phyloP scores from a whole-genome alignment of 2,329 filamentous ascomycete species.

The Xylariaceae sp. region DNA sequence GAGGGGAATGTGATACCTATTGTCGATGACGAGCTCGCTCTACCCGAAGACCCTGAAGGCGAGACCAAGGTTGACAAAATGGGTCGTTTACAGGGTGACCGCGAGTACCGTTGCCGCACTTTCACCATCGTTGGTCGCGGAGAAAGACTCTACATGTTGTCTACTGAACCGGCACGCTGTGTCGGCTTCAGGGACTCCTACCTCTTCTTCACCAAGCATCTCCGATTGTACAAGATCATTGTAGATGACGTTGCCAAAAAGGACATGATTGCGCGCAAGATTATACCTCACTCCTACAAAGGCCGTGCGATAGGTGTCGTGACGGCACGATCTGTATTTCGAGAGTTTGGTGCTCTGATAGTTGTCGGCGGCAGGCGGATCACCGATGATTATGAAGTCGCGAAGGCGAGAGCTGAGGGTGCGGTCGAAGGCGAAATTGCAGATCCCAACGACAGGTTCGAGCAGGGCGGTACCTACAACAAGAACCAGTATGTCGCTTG shows the following conservation, averaged over 20 bases:
- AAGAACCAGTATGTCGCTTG: conserved; percentile 98
- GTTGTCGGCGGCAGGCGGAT: conserved; percentile 84
- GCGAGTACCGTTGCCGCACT: conserved; percentile 91
- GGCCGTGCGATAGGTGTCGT: conserved; percentile 95
- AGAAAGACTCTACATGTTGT: conserved; percentile 92
- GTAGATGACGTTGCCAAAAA: conserved; percentile 96
- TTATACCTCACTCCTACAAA: conserved; percentile 98
- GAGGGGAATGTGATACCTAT: conserved; percentile 91
- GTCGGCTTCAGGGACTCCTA: conserved; percentile 98
- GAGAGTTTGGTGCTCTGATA: conserved; percentile 92
- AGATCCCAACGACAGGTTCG: conserved; percentile 77
- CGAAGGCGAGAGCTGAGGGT: conserved; percentile 68
- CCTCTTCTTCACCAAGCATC: conserved; percentile 97
- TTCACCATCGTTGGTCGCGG: conserved; percentile 85
- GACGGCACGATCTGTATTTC: conserved; percentile 91
- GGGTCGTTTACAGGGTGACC: conserved; percentile 73
- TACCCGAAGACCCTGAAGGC: conserved; percentile 82
- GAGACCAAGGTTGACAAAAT: conserved; percentile 90
- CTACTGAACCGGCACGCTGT: conserved; percentile 92
- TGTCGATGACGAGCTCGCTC: conserved; percentile 80
- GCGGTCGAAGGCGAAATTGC: conserved; percentile 83
- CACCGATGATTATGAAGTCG: conserved; percentile 82
- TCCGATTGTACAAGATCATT: conserved; percentile 94
- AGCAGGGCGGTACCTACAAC: conserved; percentile 84
- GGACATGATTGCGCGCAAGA: conserved; percentile 88